Base-by-base conservation (phyloP, 306 rosid genomes). In the Trifolium pratense region DNA sequence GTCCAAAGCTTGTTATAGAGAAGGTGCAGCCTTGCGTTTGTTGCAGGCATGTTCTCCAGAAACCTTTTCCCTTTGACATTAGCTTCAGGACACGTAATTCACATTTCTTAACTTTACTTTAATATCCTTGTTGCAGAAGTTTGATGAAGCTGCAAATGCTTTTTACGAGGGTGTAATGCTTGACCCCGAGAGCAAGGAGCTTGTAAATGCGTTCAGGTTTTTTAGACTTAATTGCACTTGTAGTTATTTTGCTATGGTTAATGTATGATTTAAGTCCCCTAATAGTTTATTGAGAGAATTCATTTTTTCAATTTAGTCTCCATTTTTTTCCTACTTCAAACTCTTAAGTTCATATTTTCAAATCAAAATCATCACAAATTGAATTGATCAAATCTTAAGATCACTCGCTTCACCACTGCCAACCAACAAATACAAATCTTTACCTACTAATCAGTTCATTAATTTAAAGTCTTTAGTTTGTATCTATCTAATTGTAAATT, bases 1-100 rank as follows among this genome's bases (percentile, higher is more conserved):
- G 99, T 78, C 93, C 17, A 94, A 94, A 85, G 96, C 96, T 82
- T 91, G 99, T 84, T 94, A 88, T 55, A 89, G 97, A 15, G 99
- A 90, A 89, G 99, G 97, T 26, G 97, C 97, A 51, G 99, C 97
- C 39, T 85, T 91, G 75, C 90, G 96, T 25, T 78, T 89, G 46
- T 81, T 94, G 82, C 95, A 88, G 99, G 99, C 86, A 83, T 55
- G 91, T 73, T 45, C 20, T 62, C 42, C 48, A 29, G 20, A 68
- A 78, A 71, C 53, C 32, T 26, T 75, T 52, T 16, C 43, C 61
- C 40, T 48, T 40, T 70, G 45, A 53, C 51, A 66, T 68, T 75
- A n/a, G 36, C 62, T 55, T 70, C 20, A 29, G 8, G n/a, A 31
- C 53, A 42, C 18, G 14, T 80, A 37, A 34, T 78, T 53, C 56